Percentiles rank a stretch among this genome's conserved stretches.
These are phyloP conservation scores for Gynandropsis gynandra DNA, from an alignment of 345 rosid genomes.

Conservation along the genomic window DNA sequence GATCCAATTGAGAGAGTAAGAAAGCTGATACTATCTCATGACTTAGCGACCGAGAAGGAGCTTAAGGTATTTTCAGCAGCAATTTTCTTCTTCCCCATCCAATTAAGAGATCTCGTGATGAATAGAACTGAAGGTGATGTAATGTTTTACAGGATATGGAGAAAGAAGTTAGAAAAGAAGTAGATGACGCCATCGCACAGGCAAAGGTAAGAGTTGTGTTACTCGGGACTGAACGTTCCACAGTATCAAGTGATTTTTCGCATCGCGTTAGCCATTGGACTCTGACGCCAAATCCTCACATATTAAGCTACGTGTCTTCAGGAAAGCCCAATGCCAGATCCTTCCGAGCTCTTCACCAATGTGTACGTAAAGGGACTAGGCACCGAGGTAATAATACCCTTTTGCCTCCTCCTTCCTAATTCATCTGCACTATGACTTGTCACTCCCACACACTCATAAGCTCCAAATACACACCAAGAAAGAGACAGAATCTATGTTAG, in stretches of 20 bases:
- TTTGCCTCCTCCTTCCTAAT: not conserved
- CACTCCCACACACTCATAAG: too few species aligned
- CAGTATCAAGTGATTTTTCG: too few species aligned
- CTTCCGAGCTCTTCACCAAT: slow-evolving; percentile 75
- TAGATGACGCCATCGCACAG: slow-evolving; percentile 89
- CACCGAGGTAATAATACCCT: slow-evolving; percentile 53
- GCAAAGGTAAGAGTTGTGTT: slow-evolving; percentile 57
- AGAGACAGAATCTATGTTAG: not conserved
- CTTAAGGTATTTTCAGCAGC: slow-evolving; percentile 49
- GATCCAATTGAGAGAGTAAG: slow-evolving; percentile 90
- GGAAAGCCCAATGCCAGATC: slow-evolving; percentile 95
- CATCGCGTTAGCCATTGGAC: not conserved
- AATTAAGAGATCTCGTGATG: not conserved
- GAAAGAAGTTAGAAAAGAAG: slow-evolving; percentile 82
- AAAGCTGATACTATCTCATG: slow-evolving; percentile 65
- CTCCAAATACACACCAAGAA: not conserved
- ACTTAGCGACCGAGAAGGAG: slow-evolving; percentile 89
- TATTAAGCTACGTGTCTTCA: slow-evolving; percentile 33
- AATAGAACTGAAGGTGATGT: not conserved
- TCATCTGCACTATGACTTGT: slow-evolving; percentile 6
- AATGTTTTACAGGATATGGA: slow-evolving; percentile 61
- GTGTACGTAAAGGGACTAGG: slow-evolving; percentile 76
- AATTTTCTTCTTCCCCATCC: not conserved
- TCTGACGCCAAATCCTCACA: not conserved
- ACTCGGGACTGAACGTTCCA: not conserved